These are phyloP conservation scores for Xerocomus spinulosus DNA, from an alignment of 768 basidiomycete species.

Conservation along the genomic window DNA sequence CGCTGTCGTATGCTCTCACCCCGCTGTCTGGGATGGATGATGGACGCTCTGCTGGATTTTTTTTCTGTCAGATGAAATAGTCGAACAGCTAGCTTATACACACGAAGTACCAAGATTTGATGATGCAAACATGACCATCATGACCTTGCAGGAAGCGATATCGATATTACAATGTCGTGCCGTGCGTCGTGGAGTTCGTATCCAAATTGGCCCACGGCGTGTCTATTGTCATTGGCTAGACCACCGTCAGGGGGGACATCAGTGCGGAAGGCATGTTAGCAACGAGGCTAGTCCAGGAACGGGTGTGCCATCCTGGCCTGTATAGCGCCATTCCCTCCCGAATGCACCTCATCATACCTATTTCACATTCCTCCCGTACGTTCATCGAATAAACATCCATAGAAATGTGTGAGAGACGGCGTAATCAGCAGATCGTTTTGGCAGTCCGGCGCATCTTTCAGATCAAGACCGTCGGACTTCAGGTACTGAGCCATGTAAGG, in stretches of 20 bases:
- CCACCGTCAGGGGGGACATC: too few species aligned
- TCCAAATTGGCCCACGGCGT: constrained; percentile 97
- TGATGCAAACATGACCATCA: too few species aligned
- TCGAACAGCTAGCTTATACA: not conserved
- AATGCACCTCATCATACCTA: constrained; percentile 42
- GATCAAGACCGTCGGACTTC: too few species aligned
- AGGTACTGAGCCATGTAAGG: too few species aligned
- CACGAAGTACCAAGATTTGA: not conserved
- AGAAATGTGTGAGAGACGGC: constrained; percentile 53
- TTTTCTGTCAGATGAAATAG: not conserved
- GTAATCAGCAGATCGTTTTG: constrained; percentile 39
- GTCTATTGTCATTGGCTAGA: too few species aligned
- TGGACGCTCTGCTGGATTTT: not conserved
- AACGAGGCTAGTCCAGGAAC: too few species aligned
- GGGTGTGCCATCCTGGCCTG: too few species aligned
- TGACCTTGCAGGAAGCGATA: constrained; percentile 85
- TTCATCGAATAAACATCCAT: constrained; percentile 48
- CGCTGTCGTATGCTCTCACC: not conserved
- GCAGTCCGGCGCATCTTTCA: constrained; percentile 50
- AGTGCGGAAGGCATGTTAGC: too few species aligned
- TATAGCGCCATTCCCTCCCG: constrained; percentile 47
- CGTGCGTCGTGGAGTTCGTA: constrained; percentile 74
- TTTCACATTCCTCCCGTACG: constrained; percentile 37
- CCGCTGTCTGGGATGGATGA: too few species aligned
- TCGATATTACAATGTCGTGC: constrained; percentile 82